These are phyloP conservation scores for Tremellales sp. DNA, from an alignment of 1,284 basidiomycete species.

Conservation along the genomic window DNA sequence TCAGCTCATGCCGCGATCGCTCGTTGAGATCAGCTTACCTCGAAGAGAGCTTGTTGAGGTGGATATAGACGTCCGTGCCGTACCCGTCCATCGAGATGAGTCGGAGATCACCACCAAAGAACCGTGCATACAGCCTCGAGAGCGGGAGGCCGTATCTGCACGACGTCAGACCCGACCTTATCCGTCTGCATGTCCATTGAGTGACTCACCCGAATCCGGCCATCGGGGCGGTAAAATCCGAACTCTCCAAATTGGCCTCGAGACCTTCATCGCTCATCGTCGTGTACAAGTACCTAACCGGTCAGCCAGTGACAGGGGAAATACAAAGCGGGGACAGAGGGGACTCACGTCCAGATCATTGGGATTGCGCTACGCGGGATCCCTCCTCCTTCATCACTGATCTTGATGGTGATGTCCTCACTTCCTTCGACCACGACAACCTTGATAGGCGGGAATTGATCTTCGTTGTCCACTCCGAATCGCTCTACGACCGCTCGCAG, in stretches of 20 bases:
- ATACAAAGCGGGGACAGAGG: neutral
- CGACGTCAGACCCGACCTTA: neutral
- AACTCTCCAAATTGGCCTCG: slow-evolving; percentile 79
- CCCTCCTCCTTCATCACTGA: slow-evolving; percentile 91
- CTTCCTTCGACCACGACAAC: slow-evolving; percentile 93
- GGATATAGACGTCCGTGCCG: slow-evolving; percentile 58
- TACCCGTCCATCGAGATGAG: slow-evolving; percentile 98
- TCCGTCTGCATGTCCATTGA: no score
- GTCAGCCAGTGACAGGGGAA: neutral
- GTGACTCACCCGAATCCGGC: slow-evolving; percentile 72
- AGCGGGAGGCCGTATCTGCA: slow-evolving; percentile 76
- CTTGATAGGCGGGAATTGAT: slow-evolving; percentile 86
- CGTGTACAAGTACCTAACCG: slow-evolving; percentile 71
- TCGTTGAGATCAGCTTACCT: slow-evolving; percentile 17
- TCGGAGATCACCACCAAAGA: slow-evolving; percentile 94
- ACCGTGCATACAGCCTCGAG: slow-evolving; percentile 84
- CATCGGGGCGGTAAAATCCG: slow-evolving; percentile 98
- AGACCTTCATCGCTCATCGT: slow-evolving; percentile 89
- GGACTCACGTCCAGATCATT: slow-evolving; percentile 93
- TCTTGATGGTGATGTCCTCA: slow-evolving; percentile 97
- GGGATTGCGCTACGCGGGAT: slow-evolving; percentile 91
- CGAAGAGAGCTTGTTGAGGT: slow-evolving; percentile 44
- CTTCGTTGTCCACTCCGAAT: slow-evolving; percentile 70
- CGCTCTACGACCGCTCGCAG: slow-evolving; percentile 94
- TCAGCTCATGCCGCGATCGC: neutral